phyloP scores from a whole-genome alignment of 1,284 basidiomycete genomes.

The Peniophora sp. region DNA sequence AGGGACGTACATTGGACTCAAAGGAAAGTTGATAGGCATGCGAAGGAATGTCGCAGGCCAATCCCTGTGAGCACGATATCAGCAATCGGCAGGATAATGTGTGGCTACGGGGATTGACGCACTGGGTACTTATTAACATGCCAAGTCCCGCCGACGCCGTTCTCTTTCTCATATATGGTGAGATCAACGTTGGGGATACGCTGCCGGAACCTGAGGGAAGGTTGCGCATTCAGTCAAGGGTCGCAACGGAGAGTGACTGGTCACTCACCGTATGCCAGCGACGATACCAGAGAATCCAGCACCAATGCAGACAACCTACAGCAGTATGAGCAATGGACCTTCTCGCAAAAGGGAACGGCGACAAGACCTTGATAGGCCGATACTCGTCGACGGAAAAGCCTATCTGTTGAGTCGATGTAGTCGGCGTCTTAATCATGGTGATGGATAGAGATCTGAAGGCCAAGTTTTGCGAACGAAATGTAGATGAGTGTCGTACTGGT shows the following conservation, averaged over 20 bases:
- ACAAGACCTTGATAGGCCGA: neutral
- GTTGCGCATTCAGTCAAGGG: constrained; percentile 3
- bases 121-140: constrained; percentile 3
- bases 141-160: constrained; percentile 3
- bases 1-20: constrained; percentile 32
- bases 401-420: no score
- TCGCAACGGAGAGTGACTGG: neutral
- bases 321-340: constrained; percentile 24
- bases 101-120: neutral
- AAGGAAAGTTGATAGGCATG: constrained; percentile 50
- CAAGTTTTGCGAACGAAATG: no score
- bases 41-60: constrained; percentile 47
- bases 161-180: constrained; percentile 7
- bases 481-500: no score
- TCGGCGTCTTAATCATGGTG: no score
- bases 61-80: constrained; percentile 33
- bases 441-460: no score
- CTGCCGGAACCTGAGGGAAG: neutral
- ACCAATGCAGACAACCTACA: constrained; percentile 42
- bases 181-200: constrained; percentile 2
- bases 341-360: neutral
- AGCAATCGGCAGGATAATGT: neutral
- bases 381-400: neutral
- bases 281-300: constrained; percentile 47
- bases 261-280: constrained; percentile 39